Evolutionary conservation across 2,329 filamentous ascomycete species (phyloP).

Genomic region (Calycina marina): DNA sequence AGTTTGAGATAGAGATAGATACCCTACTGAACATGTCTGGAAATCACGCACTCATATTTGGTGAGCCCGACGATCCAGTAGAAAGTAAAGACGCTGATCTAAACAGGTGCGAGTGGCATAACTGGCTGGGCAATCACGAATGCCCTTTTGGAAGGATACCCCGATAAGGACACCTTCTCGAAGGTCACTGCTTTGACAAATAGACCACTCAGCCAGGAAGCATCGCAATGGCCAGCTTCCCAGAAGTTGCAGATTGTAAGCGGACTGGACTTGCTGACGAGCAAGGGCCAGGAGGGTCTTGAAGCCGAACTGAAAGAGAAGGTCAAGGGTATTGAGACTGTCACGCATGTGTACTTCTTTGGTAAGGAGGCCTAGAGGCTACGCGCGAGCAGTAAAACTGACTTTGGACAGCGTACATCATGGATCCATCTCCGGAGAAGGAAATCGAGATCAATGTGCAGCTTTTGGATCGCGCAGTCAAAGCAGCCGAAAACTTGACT

Average conservation of each 20-base stretch:
- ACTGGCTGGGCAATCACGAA: slow-evolving; percentile 23
- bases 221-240: slow-evolving; percentile 12
- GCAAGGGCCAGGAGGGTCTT: slow-evolving; percentile 19
- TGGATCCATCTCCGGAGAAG: slow-evolving; percentile 5
- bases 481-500: slow-evolving; percentile 25
- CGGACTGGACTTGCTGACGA: slow-evolving; percentile 25
- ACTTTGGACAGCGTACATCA: slow-evolving; percentile 11
- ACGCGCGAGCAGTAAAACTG: too few relatives aligned
- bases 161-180: slow-evolving; percentile 17
- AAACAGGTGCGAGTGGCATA: slow-evolving; percentile 20
- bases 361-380: slow-evolving; percentile 1
- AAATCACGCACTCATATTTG: slow-evolving; percentile 20
- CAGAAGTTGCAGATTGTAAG: slow-evolving; percentile 22
- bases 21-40: slow-evolving; percentile 2
- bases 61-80: neutral
- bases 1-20: too few relatives aligned
- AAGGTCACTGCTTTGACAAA: slow-evolving; percentile 21
- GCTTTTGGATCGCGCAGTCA: slow-evolving; percentile 26
- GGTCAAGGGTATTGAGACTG: slow-evolving; percentile 21
- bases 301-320: slow-evolving; percentile 7
- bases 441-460: slow-evolving; percentile 23
- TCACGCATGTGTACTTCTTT: slow-evolving; percentile 29
- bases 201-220: slow-evolving; percentile 11
- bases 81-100: neutral
- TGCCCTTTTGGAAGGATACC: slow-evolving; percentile 18